phyloP scores from a whole-genome alignment of 2,329 filamentous ascomycete species.

The Ascochyta koolunga region DNA sequence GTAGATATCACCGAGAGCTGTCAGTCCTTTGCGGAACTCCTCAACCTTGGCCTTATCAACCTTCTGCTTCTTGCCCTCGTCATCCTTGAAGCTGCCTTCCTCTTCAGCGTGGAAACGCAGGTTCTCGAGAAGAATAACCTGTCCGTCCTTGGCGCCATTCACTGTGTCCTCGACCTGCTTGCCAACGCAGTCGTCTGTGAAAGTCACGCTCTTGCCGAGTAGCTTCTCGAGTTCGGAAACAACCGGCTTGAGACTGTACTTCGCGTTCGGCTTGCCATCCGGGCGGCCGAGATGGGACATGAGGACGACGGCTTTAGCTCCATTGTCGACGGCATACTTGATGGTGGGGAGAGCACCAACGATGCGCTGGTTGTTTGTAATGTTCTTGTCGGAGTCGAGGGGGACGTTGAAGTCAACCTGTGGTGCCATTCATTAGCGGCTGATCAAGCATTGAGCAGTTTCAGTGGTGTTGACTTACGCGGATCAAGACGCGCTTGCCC shows the following conservation, averaged over 20 bases:
- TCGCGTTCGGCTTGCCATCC: conserved; percentile 84
- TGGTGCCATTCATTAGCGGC: conserved; percentile 15
- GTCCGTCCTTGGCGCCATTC: conserved; percentile 78
- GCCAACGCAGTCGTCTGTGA: conserved; percentile 90
- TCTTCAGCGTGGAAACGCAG: conserved; percentile 98
- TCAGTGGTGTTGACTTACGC: conserved; percentile 65
- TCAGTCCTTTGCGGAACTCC: conserved; percentile 93
- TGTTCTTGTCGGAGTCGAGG: conserved; percentile 87
- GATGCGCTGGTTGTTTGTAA: conserved; percentile 99
- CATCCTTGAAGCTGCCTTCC: conserved; percentile 94
- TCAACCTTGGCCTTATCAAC: conserved; percentile 92
- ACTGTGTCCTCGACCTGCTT: conserved; percentile 88
- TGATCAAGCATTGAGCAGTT: neutral
- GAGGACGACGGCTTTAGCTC: conserved; percentile 89
- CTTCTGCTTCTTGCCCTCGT: conserved; percentile 95
- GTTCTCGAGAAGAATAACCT: conserved; percentile 94
- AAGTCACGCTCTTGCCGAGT: conserved; percentile 81
- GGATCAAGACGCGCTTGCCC: conserved; percentile 97
- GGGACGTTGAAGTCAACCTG: conserved; percentile 99
- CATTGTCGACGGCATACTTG: conserved; percentile 89
- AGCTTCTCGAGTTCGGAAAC: conserved; percentile 91
- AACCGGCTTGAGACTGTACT: conserved; percentile 95
- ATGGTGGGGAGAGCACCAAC: conserved; percentile 94
- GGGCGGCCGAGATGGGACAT: conserved; percentile 99
- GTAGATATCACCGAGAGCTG: conserved; percentile 92